Evolutionary conservation across 2,329 filamentous ascomycete genomes (phyloP).

Genomic region (Sclerotinia borealis): DNA sequence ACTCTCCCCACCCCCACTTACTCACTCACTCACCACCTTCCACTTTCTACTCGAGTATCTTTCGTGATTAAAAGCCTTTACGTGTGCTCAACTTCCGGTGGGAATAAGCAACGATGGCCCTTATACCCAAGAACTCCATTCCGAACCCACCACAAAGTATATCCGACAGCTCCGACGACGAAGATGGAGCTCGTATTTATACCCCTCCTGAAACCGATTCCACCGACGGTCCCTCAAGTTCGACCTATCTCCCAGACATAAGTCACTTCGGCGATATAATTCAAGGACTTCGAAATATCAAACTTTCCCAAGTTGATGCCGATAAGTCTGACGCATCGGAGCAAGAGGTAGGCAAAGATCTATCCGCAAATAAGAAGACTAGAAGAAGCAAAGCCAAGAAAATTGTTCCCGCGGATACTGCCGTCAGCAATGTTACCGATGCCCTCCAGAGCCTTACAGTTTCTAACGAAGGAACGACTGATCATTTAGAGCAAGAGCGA

Average conservation of each 20-base stretch:
- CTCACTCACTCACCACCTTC: too few species aligned
- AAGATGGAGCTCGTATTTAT: constrained; percentile 4
- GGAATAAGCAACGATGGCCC: neutral
- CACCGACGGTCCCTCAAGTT: neutral
- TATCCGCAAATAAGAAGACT: neutral
- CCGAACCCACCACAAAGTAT: neutral
- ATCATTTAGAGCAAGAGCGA: neutral
- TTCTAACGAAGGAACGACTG: neutral
- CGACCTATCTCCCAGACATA: neutral
- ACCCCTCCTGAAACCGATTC: constrained; percentile 2
- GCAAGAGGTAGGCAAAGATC: neutral
- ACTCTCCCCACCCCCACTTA: neutral
- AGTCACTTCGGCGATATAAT: neutral
- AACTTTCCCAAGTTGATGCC: neutral
- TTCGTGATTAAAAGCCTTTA: neutral
- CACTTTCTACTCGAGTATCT: neutral
- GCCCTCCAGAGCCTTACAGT: neutral
- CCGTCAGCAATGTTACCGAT: neutral
- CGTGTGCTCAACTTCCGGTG: neutral
- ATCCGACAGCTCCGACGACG: neutral
- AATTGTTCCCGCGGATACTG: neutral
- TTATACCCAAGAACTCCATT: neutral
- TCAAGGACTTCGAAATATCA: neutral
- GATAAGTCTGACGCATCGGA: neutral
- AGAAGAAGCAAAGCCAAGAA: neutral